Evolutionary conservation across 2,329 filamentous ascomycete genomes (phyloP).

Genomic region (Diaporthe caulivora): DNA sequence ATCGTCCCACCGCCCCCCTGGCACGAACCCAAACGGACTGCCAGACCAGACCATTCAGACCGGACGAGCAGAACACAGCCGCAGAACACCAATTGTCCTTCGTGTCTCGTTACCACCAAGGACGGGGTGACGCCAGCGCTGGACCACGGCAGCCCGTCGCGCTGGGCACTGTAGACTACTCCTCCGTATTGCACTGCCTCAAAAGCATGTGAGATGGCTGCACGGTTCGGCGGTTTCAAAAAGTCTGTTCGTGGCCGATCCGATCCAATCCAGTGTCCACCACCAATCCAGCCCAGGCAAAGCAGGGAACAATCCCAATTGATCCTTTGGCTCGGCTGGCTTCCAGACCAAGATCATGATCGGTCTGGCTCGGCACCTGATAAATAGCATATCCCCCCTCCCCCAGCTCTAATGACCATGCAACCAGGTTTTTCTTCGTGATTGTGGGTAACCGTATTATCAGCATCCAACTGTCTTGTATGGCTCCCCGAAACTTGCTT

Average conservation of each 20-base stretch:
- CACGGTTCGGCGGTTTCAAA: slow-evolving; percentile 32
- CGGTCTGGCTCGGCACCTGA: not conserved
- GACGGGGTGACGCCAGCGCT: slow-evolving; percentile 12
- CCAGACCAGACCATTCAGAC: not conserved
- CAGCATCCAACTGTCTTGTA: not conserved
- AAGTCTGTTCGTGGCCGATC: slow-evolving; percentile 30
- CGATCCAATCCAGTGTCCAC: slow-evolving; percentile 2
- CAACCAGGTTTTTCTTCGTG: slow-evolving; percentile 7
- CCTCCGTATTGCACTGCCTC: slow-evolving; percentile 33
- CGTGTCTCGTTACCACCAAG: not conserved
- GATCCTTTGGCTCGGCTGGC: slow-evolving; percentile 5
- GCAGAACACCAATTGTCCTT: not conserved
- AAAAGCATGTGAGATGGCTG: slow-evolving; percentile 23
- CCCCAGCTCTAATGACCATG: not conserved
- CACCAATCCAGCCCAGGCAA: not conserved
- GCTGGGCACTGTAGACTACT: not conserved
- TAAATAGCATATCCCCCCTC: not conserved
- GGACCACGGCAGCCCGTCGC: not conserved
- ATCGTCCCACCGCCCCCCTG: not conserved
- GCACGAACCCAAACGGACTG: not conserved
- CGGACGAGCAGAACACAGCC: slow-evolving; percentile 8
- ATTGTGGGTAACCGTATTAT: slow-evolving; percentile 29
- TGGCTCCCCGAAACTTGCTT: slow-evolving; percentile 27
- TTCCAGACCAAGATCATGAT: slow-evolving; percentile 7
- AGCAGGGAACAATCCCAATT: not conserved